phyloP scores from a whole-genome alignment of 306 rosid genomes.

The Dicorynia guianensis region DNA sequence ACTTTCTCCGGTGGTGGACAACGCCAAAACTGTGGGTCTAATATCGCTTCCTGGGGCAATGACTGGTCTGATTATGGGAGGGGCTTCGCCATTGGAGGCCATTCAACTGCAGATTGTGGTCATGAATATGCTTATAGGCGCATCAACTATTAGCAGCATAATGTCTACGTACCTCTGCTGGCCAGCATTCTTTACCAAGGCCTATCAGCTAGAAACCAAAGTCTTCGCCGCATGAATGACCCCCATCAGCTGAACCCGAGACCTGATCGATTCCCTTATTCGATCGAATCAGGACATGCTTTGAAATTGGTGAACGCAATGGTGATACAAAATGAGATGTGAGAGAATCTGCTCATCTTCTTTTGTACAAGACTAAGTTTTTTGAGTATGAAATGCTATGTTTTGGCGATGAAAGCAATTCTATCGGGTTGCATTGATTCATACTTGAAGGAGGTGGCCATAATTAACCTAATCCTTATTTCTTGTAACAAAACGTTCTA shows the following conservation, averaged over 20 bases:
- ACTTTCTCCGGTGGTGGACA: slow-evolving; percentile 88
- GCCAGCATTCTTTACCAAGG: slow-evolving; percentile 94
- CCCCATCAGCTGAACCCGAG: neutral
- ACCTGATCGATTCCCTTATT: neutral
- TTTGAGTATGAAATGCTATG: too few species aligned
- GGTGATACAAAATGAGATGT: neutral
- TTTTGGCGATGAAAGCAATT: neutral
- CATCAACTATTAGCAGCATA: slow-evolving; percentile 88
- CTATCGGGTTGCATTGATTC: neutral
- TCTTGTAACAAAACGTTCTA: too few species aligned
- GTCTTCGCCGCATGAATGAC: slow-evolving; percentile 60
- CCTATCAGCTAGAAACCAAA: slow-evolving; percentile 75
- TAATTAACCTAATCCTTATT: too few species aligned
- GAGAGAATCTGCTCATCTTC: neutral
- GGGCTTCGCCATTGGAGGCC: slow-evolving; percentile 95
- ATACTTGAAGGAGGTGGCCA: neutral
- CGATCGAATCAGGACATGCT: too few species aligned
- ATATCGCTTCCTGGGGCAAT: slow-evolving; percentile 96
- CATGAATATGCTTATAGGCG: slow-evolving; percentile 96
- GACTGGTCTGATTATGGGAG: slow-evolving; percentile 99
- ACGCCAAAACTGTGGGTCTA: slow-evolving; percentile 89
- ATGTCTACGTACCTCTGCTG: slow-evolving; percentile 86
- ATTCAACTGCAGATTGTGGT: slow-evolving; percentile 94
- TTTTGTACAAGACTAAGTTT: slow-evolving; percentile 3
- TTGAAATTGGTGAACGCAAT: too few species aligned